Percentiles rank a stretch among this genome's conserved stretches.
These are phyloP conservation scores for Halenospora varia DNA, from an alignment of 495 filamentous ascomycete species.

Conservation along the genomic window DNA sequence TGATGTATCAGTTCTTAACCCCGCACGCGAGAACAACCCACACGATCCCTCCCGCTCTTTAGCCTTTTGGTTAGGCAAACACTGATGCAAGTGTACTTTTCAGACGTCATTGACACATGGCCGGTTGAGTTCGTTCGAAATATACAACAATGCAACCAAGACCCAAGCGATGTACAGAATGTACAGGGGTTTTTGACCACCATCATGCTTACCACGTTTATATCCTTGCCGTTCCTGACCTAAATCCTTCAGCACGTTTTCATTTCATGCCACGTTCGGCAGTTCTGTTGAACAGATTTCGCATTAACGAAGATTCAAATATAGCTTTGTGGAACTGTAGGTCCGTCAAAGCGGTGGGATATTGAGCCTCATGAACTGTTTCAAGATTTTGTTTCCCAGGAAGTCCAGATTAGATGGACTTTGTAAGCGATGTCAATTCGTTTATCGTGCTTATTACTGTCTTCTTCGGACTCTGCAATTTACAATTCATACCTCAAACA, in stretches of 20 bases:
- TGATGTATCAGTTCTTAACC: background rate
- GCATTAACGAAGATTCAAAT: background rate
- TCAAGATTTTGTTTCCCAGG: too few species aligned
- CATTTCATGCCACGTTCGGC: background rate
- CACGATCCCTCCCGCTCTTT: too few species aligned
- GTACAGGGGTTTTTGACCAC: background rate
- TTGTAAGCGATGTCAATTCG: too few species aligned
- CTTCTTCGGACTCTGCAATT: too few species aligned
- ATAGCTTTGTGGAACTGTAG: background rate
- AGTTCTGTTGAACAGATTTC: background rate
- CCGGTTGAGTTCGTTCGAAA: background rate
- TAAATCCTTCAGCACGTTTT: background rate
- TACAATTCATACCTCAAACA: too few species aligned
- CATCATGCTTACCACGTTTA: background rate
- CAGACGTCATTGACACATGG: background rate
- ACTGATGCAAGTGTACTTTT: background rate
- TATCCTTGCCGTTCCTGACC: background rate
- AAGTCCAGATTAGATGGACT: too few species aligned
- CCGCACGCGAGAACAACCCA: background rate
- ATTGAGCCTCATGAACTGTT: too few species aligned
- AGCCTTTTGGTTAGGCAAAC: too few species aligned
- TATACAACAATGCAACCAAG: background rate
- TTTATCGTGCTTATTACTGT: too few species aligned
- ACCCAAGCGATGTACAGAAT: background rate
- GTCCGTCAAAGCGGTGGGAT: too few species aligned